A percentile compares a stretch with the other conserved stretches of the same genome.
Conservation (phyloP, 1,284 basidiomycete species). For the Ganoderma boninense region DNA sequence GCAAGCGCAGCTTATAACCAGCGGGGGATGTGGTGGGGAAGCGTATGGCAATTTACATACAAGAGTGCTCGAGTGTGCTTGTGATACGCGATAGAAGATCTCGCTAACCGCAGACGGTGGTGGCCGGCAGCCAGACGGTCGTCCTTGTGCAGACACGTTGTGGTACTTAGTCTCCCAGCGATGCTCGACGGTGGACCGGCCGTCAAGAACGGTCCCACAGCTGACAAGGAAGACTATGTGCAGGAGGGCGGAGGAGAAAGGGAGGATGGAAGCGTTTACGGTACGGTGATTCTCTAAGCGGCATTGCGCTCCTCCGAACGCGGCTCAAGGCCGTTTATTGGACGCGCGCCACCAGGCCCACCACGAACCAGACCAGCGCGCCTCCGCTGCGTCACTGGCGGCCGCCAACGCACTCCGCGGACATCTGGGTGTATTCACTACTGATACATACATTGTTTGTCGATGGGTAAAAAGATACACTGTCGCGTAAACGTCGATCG, state of each 20-base stretch:
- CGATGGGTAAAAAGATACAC: neutral
- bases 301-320: slow-evolving; percentile 2
- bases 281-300: slow-evolving; percentile 5
- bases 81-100: slow-evolving; percentile 31
- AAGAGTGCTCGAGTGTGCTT: slow-evolving; percentile 17
- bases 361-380: neutral
- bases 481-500: neutral
- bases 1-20: slow-evolving; percentile 25
- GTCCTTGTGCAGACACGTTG: slow-evolving; percentile 3
- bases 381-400: neutral
- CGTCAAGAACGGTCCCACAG: slow-evolving; percentile 1
- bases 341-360: slow-evolving; percentile 3
- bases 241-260: neutral
- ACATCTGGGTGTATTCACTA: neutral
- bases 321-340: slow-evolving; percentile 1
- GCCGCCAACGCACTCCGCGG: neutral
- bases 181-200: neutral
- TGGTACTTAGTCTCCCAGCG: neutral
- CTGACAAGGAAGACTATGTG: neutral
- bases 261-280: slow-evolving; percentile 10
- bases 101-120: slow-evolving; percentile 10
- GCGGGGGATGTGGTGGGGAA: slow-evolving; percentile 7
- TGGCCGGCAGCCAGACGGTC: neutral
- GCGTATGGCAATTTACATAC: slow-evolving; percentile 33
- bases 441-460: slow-evolving; percentile 4